These are phyloP conservation scores for Rhizophora mangle DNA, from an alignment of 345 rosid species.

Conservation along the genomic window DNA sequence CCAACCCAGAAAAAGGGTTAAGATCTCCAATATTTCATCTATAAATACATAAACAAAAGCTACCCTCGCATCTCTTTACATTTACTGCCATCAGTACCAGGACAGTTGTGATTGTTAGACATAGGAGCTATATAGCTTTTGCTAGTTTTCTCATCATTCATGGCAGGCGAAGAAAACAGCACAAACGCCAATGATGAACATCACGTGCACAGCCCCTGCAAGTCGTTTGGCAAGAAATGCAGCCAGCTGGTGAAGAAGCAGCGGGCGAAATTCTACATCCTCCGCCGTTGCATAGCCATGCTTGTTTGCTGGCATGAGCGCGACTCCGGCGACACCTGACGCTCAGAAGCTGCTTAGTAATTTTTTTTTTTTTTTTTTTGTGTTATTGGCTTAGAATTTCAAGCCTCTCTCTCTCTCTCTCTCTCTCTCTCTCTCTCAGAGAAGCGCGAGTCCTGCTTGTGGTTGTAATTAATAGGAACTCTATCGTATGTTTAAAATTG, in stretches of 20 bases:
- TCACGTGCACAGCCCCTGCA: conserved; percentile 44
- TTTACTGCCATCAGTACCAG: conserved; percentile 9
- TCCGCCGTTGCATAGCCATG: conserved; percentile 79
- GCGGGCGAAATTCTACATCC: conserved; percentile 69
- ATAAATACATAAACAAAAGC: conserved; percentile 15
- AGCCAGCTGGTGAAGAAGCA: conserved; percentile 77
- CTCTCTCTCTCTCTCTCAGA: too few relatives aligned
- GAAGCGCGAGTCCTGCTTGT: not conserved
- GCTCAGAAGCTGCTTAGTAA: not conserved
- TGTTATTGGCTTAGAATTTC: not conserved
- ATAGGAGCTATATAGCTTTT: not conserved
- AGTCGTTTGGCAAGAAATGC: conserved; percentile 64
- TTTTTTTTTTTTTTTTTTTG: not conserved
- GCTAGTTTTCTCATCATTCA: conserved; percentile 4
- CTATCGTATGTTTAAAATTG: not conserved
- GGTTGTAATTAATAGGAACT: conserved; percentile 17
- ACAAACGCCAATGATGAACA: not conserved
- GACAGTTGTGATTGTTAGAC: not conserved
- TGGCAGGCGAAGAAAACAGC: conserved; percentile 28
- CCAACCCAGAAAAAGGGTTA: conserved; percentile 22
- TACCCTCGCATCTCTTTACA: conserved; percentile 1
- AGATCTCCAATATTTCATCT: not conserved
- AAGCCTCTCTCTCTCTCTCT: not conserved
- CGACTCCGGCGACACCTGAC: conserved; percentile 15
- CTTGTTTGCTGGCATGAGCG: conserved; percentile 66